Evolutionary conservation across 148 eudicot species (phyloP).

Genomic region (Diospyros lotus): DNA sequence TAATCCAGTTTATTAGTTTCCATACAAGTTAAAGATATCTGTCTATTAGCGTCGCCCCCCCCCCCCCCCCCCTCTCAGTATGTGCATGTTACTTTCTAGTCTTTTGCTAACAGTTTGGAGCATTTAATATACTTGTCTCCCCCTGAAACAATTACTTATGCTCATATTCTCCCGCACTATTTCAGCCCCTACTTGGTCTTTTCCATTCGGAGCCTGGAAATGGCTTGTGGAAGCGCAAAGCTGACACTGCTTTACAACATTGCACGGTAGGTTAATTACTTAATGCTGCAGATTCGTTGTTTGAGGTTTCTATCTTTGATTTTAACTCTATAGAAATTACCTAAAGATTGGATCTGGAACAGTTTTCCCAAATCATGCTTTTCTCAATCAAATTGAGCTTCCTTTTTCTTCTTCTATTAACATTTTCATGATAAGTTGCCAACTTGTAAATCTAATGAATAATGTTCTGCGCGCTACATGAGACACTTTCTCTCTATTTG

Average conservation of each 20-base stretch:
- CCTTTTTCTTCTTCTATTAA: too few species aligned
- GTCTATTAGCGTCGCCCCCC: background rate
- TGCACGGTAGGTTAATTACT: conserved; percentile 58
- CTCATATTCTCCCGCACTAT: background rate
- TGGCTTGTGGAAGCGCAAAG: conserved; percentile 84
- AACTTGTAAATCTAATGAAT: background rate
- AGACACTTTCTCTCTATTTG: conserved; percentile 7
- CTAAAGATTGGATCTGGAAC: background rate
- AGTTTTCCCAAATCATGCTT: background rate
- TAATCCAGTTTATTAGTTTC: too few species aligned
- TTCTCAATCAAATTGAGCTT: too few species aligned
- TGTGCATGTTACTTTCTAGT: background rate
- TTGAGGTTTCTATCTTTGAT: background rate
- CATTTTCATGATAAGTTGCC: background rate
- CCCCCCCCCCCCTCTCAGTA: background rate
- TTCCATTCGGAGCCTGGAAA: conserved; percentile 85
- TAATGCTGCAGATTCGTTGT: background rate
- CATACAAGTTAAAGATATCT: background rate
- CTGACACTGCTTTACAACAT: conserved; percentile 71
- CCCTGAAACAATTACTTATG: background rate
- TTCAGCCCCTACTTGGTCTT: conserved; percentile 79
- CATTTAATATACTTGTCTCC: background rate
- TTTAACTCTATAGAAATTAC: background rate
- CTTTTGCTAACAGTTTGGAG: conserved; percentile 3
- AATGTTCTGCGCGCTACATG: background rate